phyloP scores from a whole-genome alignment of 202 grass and related monocot genomes.

The Schoenoplectus tabernaemontani region DNA sequence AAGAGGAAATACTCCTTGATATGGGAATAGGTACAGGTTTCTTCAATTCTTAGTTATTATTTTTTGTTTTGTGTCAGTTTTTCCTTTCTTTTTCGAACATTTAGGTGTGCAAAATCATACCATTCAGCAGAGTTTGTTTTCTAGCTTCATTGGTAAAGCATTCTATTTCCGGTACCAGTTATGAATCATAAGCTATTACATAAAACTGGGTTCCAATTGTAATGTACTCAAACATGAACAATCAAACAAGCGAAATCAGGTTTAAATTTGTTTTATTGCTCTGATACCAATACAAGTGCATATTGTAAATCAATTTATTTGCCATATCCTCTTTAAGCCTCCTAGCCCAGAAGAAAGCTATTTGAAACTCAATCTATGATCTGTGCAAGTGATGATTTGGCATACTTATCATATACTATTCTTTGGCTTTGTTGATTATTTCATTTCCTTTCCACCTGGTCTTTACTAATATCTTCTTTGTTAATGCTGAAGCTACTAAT shows the following conservation, averaged over 20 bases:
- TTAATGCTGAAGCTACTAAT: not conserved
- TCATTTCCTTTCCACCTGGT: not conserved
- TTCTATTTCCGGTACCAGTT: not conserved
- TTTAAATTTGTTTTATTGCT: not conserved
- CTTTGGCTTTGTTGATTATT: not conserved
- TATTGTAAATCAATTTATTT: not conserved
- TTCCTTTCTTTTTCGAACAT: not conserved
- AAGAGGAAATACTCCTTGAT: constrained; percentile 69
- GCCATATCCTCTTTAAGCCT: not conserved
- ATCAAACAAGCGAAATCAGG: not conserved
- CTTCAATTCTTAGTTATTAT: not conserved
- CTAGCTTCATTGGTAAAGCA: not conserved
- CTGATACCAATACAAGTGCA: not conserved
- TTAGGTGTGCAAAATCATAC: not conserved
- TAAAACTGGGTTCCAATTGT: not conserved
- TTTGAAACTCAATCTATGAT: not conserved
- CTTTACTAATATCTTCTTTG: not conserved
- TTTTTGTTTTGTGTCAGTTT: not conserved
- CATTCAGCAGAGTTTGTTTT: not conserved
- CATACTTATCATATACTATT: not conserved
- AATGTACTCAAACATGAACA: not conserved
- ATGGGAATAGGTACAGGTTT: constrained; percentile 59
- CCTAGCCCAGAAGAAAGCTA: not conserved
- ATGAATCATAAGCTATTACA: not conserved
- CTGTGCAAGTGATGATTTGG: not conserved